A percentile compares a stretch with the other conserved stretches of the same genome.
Evolutionary conservation across 1,284 basidiomycete genomes (phyloP).

Genomic region (Puccinia novopanici): DNA sequence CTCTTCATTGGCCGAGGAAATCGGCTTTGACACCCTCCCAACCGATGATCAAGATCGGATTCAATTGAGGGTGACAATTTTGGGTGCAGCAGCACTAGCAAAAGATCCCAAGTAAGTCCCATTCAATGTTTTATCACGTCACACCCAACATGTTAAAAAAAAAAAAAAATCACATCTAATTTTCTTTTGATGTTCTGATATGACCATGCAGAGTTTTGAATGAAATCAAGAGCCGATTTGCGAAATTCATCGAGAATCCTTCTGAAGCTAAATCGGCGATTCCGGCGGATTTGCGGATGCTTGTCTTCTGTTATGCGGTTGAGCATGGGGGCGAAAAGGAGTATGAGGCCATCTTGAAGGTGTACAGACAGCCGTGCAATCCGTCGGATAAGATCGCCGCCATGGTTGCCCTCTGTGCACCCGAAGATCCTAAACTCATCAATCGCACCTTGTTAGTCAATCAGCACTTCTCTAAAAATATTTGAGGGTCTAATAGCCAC

Average conservation of each 20-base stretch:
- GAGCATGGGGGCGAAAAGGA: conserved; percentile 74
- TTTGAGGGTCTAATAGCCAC: neutral
- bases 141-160: no score
- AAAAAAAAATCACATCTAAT: neutral
- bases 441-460: conserved; percentile 56
- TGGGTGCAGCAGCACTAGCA: conserved; percentile 54
- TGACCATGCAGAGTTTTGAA: conserved; percentile 39
- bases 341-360: conserved; percentile 72
- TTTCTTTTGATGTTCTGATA: neutral
- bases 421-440: conserved; percentile 56
- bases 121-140: no score
- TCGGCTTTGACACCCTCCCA: conserved; percentile 44
- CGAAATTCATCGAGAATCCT: conserved; percentile 26
- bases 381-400: conserved; percentile 60
- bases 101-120: conserved; percentile 66
- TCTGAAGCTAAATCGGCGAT: conserved; percentile 52
- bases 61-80: conserved; percentile 45
- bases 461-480: neutral
- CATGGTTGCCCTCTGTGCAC: conserved; percentile 58
- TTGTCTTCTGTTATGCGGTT: conserved; percentile 64
- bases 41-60: conserved; percentile 49
- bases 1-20: conserved; percentile 27
- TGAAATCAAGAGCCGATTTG: conserved; percentile 42
- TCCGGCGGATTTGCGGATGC: conserved; percentile 53
- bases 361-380: conserved; percentile 73